Evolutionary conservation across 495 filamentous ascomycete species (phyloP).

Genomic region (Hypoxylon trugodes): DNA sequence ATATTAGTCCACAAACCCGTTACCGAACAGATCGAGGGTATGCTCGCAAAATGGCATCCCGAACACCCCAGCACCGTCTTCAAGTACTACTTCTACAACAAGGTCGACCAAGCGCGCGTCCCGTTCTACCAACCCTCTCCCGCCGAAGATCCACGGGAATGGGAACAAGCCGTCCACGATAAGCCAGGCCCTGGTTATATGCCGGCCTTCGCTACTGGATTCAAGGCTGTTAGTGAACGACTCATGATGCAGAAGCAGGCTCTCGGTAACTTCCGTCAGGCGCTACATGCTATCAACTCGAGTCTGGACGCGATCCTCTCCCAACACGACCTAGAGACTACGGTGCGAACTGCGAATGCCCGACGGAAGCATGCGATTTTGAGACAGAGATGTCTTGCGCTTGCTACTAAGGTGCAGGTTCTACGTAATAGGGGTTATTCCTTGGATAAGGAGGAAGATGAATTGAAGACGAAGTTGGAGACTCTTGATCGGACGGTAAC

Average conservation of each 20-base stretch:
- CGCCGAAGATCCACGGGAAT: constrained; percentile 81
- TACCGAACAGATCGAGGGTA: constrained; percentile 80
- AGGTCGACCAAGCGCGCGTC: constrained; percentile 77
- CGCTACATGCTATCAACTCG: constrained; percentile 92
- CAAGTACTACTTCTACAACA: constrained; percentile 93
- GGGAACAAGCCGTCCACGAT: constrained; percentile 90
- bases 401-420: constrained; percentile 92
- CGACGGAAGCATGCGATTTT: constrained; percentile 81
- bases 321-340: constrained; percentile 82
- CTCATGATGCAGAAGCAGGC: constrained; percentile 78
- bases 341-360: constrained; percentile 80
- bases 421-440: constrained; percentile 92
- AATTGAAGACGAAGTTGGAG: constrained; percentile 82
- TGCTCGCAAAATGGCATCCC: constrained; percentile 87
- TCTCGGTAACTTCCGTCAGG: constrained; percentile 73
- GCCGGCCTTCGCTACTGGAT: constrained; percentile 68
- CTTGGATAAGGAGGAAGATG: constrained; percentile 89
- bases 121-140: constrained; percentile 83
- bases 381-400: constrained; percentile 78
- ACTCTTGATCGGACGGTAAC: constrained; percentile 76
- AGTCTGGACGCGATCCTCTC: constrained; percentile 79
- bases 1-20: constrained; percentile 72
- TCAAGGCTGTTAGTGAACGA: constrained; percentile 72
- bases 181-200: constrained; percentile 82
- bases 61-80: constrained; percentile 75